These are phyloP conservation scores for Xylariaceae sp. DNA, from an alignment of 2,329 filamentous ascomycete genomes.

Conservation along the genomic window DNA sequence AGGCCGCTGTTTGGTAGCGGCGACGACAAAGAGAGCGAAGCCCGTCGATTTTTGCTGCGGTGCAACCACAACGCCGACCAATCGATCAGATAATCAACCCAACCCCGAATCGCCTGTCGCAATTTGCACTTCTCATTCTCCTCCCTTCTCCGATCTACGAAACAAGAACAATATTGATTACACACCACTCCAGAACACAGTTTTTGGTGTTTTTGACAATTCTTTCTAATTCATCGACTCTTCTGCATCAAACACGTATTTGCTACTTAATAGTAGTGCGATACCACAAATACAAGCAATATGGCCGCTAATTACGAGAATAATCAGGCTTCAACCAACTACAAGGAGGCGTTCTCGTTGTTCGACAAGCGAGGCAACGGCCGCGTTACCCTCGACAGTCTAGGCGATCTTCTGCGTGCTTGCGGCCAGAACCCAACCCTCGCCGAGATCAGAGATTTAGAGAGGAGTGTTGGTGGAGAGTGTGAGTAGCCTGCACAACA, in stretches of 20 bases:
- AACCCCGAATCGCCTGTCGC: constrained; percentile 18
- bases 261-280: constrained; percentile 16
- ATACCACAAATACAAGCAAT: constrained; percentile 20
- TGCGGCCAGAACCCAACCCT: constrained; percentile 98
- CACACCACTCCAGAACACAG: not conserved
- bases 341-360: constrained; percentile 99
- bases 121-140: constrained; percentile 4
- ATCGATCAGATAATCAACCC: constrained; percentile 13
- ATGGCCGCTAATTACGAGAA: constrained; percentile 43
- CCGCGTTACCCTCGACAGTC: constrained; percentile 81
- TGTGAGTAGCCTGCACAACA: constrained; percentile 66
- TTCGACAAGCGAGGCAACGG: constrained; percentile 99
- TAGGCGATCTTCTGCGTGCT: constrained; percentile 92
- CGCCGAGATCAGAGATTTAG: constrained; percentile 88
- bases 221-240: constrained; percentile 9
- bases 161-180: not conserved
- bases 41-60: constrained; percentile 19
- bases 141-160: constrained; percentile 2
- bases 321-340: constrained; percentile 83
- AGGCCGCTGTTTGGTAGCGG: constrained; percentile 10
- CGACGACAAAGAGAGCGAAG: constrained; percentile 14
- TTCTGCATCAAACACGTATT: constrained; percentile 13
- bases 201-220: constrained; percentile 1
- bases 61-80: constrained; percentile 14
- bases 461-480: constrained; percentile 86